Percentiles rank a stretch among this genome's conserved stretches.
phyloP scores from a whole-genome alignment of 106 monocot genomes.

The Platanthera guangdongensis region DNA sequence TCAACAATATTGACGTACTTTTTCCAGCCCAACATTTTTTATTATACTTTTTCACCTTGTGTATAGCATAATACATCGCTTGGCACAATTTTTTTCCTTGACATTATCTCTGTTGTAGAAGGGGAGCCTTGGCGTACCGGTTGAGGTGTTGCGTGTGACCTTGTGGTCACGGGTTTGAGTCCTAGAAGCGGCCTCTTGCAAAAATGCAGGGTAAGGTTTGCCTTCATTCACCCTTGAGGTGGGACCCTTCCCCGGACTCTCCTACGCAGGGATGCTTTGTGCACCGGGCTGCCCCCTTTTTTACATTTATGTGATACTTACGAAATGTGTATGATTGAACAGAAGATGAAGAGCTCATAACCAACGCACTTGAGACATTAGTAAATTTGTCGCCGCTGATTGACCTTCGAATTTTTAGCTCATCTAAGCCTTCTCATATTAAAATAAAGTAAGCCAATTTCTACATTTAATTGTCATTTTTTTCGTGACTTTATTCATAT shows the following conservation, averaged over 20 bases:
- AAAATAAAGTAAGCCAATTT: slow-evolving; percentile 76
- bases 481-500: slow-evolving; percentile 1
- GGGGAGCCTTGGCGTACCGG: no score
- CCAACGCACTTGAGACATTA: slow-evolving; percentile 91
- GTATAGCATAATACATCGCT: not conserved
- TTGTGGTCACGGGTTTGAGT: no score
- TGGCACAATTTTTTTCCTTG: not conserved
- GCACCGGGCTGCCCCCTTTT: no score
- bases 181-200: no score
- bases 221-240: no score
- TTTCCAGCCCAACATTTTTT: not conserved
- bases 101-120: not conserved
- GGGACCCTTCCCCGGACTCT: no score
- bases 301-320: not conserved
- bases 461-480: not conserved
- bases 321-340: slow-evolving; percentile 12
- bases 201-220: no score
- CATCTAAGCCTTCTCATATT: slow-evolving; percentile 85
- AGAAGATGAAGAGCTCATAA: slow-evolving; percentile 97
- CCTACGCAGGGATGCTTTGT: no score
- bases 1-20: not conserved
- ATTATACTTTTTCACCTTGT: not conserved
- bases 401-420: slow-evolving; percentile 96
- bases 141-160: no score
- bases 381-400: slow-evolving; percentile 82